These are phyloP conservation scores for Wickerhamiella sergipiensis DNA, from an alignment of 805 yeast genomes.

Conservation along the genomic window DNA sequence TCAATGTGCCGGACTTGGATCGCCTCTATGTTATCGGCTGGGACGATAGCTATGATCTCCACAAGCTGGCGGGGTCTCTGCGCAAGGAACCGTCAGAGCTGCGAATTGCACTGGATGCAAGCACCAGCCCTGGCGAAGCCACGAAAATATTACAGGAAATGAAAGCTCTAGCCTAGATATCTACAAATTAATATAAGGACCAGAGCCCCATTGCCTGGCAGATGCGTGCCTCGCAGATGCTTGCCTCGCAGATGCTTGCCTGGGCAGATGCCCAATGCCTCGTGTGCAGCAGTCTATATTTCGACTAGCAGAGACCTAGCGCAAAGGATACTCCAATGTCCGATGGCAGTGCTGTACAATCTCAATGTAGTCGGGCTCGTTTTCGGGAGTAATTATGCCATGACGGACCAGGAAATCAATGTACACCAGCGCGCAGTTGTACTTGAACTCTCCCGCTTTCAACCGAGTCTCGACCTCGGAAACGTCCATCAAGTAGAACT, in stretches of 20 bases:
- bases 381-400: slow-evolving; percentile 52
- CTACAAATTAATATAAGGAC: neutral
- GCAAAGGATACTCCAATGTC: slow-evolving; percentile 49
- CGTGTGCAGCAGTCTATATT: too few species aligned
- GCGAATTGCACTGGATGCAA: neutral
- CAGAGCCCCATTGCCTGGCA: neutral
- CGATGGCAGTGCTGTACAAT: slow-evolving; percentile 54
- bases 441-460: slow-evolving; percentile 57
- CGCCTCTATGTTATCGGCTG: slow-evolving; percentile 6
- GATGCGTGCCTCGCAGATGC: too few species aligned
- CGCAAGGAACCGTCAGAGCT: neutral
- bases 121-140: neutral
- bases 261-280: too few species aligned
- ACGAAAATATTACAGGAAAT: neutral
- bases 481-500: slow-evolving; percentile 49
- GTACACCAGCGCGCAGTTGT: slow-evolving; percentile 70
- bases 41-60: slow-evolving; percentile 2
- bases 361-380: slow-evolving; percentile 53
- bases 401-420: slow-evolving; percentile 82
- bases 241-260: too few species aligned
- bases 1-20: slow-evolving; percentile 6
- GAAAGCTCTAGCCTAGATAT: neutral
- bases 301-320: too few species aligned
- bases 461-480: slow-evolving; percentile 43
- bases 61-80: slow-evolving; percentile 1